These are phyloP conservation scores for Ceratocystis alfenasii DNA, from an alignment of 2,329 filamentous ascomycete species.

Conservation along the genomic window DNA sequence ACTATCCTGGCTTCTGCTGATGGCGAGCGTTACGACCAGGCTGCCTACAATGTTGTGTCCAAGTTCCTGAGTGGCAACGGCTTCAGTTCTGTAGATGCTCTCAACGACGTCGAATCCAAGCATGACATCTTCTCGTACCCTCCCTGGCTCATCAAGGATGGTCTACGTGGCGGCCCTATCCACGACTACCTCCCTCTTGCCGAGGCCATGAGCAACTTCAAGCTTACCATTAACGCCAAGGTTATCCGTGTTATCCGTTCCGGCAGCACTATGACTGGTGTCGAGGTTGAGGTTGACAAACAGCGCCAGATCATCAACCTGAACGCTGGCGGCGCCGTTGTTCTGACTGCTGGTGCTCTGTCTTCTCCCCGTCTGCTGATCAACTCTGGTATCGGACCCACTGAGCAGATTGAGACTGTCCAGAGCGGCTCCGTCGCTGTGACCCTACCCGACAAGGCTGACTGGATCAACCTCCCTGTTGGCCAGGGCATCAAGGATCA, in stretches of 20 bases:
- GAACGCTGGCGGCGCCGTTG: slow-evolving; percentile 43
- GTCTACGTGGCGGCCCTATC: slow-evolving; percentile 56
- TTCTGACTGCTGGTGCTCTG: slow-evolving; percentile 50
- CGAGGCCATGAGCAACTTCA: slow-evolving; percentile 49
- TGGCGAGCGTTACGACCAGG: slow-evolving; percentile 52
- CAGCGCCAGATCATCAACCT: slow-evolving; percentile 33
- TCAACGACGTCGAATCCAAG: slow-evolving; percentile 49
- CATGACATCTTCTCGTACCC: slow-evolving; percentile 52
- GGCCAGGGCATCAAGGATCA: slow-evolving; percentile 49
- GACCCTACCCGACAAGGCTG: slow-evolving; percentile 38
- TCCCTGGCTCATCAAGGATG: slow-evolving; percentile 54
- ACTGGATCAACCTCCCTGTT: slow-evolving; percentile 48
- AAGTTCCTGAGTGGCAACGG: slow-evolving; percentile 47
- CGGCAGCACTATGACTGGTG: slow-evolving; percentile 50
- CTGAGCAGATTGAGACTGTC: slow-evolving; percentile 45
- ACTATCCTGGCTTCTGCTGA: slow-evolving; percentile 55
- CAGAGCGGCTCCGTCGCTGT: slow-evolving; percentile 38
- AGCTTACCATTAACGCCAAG: slow-evolving; percentile 52
- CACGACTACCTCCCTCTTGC: slow-evolving; percentile 58
- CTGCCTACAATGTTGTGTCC: slow-evolving; percentile 53
- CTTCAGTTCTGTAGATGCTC: slow-evolving; percentile 48
- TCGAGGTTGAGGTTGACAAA: slow-evolving; percentile 48
- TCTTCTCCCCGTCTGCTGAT: slow-evolving; percentile 57
- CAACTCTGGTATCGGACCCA: slow-evolving; percentile 54
- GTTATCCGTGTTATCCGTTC: slow-evolving; percentile 55